Evolutionary conservation across 2,329 filamentous ascomycete species (phyloP), one percentile per base, ranked within the genome.

Genomic region (Dothidotthia symphoricarpi): DNA sequence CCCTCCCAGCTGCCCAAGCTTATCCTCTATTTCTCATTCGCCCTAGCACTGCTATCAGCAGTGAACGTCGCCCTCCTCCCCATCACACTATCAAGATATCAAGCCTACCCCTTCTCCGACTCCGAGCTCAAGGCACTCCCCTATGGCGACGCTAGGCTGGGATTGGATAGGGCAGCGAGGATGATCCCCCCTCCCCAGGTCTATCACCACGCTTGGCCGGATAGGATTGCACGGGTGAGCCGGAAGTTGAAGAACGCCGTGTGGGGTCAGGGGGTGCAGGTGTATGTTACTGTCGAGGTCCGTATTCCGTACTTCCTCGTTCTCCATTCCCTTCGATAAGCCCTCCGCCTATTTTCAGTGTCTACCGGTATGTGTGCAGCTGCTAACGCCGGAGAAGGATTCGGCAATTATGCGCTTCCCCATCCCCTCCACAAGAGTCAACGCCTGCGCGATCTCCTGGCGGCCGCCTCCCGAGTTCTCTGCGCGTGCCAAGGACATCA

Each of bases 221-320:
- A 40, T 8, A 30, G 31, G 14, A 35, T 40, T 35, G 37, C 31
- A 27, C 37, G 37, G 9, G 37, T 40, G 9, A 35, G 37, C 17
- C 37, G 37, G 12, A 40, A 40, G 26, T 35, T 40, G 37, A 40
- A 40, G 31, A 26, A 28, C 27, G 37, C 37, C 9, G 37, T 40
- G 8, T 40, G 37, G 37, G 37, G 37, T 35, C 37, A 40, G n/a
- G 37, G 31, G 3, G 37, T 40, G 37, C 37, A 40, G 27, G 37
- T 40, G n/a, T 40, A 40, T 31, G 31, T 40, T 19, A 40, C 37
- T 27, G 37, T 40, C 13, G 37, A 40, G 36, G 36, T 39, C 6
- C 12, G 32, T 34, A 26, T 16, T 27, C 13, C 24, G 5, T 16
- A 25, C 19, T 33, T 24, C 3, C 31, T 31, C n/a, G n/a, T n/a